Percentiles rank a stretch among this genome's conserved stretches.
These are phyloP conservation scores for Solanum aculeatissimum DNA, from an alignment of 305 asterid genomes.

Conservation along the genomic window DNA sequence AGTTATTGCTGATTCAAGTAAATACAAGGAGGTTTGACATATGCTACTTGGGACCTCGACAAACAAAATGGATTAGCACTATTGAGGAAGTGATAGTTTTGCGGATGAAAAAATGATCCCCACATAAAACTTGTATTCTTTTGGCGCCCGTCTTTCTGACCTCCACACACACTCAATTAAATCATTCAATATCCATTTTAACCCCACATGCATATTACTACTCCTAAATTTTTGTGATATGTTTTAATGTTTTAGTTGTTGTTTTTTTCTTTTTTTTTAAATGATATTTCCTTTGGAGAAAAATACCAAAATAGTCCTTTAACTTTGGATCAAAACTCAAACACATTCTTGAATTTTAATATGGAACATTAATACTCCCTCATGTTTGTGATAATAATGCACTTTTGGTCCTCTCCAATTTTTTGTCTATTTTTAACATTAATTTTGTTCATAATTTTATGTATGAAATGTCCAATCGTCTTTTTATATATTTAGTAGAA, in stretches of 20 bases:
- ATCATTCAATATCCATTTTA: not conserved
- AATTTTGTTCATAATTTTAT: too few relatives aligned
- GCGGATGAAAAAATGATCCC: not conserved
- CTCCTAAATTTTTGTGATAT: not conserved
- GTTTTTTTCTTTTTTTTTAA: too few relatives aligned
- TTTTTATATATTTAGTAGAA: too few relatives aligned
- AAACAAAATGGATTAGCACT: not conserved
- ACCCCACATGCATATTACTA: not conserved
- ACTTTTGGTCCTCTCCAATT: too few relatives aligned
- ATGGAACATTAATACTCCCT: too few relatives aligned
- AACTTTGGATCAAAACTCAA: too few relatives aligned
- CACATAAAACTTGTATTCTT: not conserved
- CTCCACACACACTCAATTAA: not conserved
- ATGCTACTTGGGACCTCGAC: not conserved
- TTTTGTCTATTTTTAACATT: too few relatives aligned
- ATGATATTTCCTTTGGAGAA: not conserved
- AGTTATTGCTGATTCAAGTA: not conserved
- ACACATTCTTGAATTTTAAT: too few relatives aligned
- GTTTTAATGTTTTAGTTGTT: not conserved
- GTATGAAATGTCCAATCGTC: too few relatives aligned
- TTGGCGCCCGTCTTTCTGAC: not conserved
- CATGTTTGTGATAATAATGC: too few relatives aligned
- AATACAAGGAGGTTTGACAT: not conserved
- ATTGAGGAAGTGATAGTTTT: not conserved
- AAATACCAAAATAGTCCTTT: too few relatives aligned